Conservation (phyloP, 768 basidiomycete genomes). For the Russula sp. region DNA sequence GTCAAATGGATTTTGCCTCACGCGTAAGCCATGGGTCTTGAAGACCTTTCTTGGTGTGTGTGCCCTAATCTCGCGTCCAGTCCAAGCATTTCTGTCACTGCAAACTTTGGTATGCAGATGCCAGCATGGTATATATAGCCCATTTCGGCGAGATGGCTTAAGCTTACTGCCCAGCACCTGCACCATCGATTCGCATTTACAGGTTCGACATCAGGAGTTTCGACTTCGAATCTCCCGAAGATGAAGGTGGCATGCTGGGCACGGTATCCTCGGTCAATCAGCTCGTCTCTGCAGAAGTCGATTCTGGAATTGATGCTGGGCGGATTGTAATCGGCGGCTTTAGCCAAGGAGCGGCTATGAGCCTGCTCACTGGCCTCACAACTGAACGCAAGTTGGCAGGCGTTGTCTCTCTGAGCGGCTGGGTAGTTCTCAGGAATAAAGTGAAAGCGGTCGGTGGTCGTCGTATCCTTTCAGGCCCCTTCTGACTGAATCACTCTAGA, state of each 20-base stretch:
- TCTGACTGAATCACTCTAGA: constrained; percentile 33
- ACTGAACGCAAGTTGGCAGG: constrained; percentile 63
- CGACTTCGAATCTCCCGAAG: constrained; percentile 54
- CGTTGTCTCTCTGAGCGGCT: constrained; percentile 66
- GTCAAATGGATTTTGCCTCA: constrained; percentile 89
- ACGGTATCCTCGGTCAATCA: constrained; percentile 54
- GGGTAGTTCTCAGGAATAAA: constrained; percentile 61
- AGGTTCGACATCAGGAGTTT: constrained; percentile 79
- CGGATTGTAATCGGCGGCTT: constrained; percentile 86
- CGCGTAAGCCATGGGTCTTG: constrained; percentile 42
- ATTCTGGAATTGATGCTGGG: constrained; percentile 55
- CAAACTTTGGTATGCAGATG: constrained; percentile 68
- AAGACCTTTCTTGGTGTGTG: background rate
- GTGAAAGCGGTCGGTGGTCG: constrained; percentile 51
- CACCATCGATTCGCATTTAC: background rate
- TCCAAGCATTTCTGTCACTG: constrained; percentile 45
- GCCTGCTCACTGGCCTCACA: constrained; percentile 67
- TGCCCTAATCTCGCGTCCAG: constrained; percentile 3
- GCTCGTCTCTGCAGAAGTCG: constrained; percentile 69
- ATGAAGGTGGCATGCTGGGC: constrained; percentile 67
- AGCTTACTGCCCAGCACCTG: background rate
- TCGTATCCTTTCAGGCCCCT: background rate
- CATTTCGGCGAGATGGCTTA: background rate
- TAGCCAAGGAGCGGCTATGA: constrained; percentile 77
- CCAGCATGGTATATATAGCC: constrained; percentile 53